Base-by-base conservation (phyloP, 805 yeast genomes). In the Tetrapisispora iriomotensis region DNA sequence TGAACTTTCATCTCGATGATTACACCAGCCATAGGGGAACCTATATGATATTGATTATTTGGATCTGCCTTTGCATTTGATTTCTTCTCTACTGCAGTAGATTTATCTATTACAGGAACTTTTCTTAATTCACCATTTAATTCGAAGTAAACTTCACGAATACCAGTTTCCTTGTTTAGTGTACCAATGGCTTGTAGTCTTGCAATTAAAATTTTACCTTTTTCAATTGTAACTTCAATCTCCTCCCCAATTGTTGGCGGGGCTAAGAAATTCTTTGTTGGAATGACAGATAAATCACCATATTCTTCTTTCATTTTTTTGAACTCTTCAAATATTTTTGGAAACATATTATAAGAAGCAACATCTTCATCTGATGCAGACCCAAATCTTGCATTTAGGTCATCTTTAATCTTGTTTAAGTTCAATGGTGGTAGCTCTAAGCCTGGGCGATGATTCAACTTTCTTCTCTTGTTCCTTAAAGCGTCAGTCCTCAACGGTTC, bases 1-100 rank as follows among this genome's bases (percentile, higher is more conserved):
- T 84, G 82, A 46, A 86, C 84, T 58, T 92, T 83, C 39, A 87
- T 81, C 66, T 90, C 97, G 48, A 88, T 83, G 44, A 88, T 85
- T 46, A 87, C 96, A 68, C 97, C 97, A 34, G 96, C 90, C 96
- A 88, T 88, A 65, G 97, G 97, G 3, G 97, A 94, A 49, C 96
- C 96, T 46, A 90, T 79, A 49, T 90, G 95, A 57, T 81, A 82
- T 40, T 92, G 85, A 62, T 83, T 82, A 59, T 74, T 77, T 14
- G 82, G 71, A 51, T 82, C 84, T 39, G 96, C 96, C 72, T 88
- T 90, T 48, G 86, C 82, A 61, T 95, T 79, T 25, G 87, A 68
- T 44, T 82, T 72, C 34, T 82, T 74, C 64, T 86, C 95, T 42
- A 87, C 77, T 36, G 88, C 79, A 39, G 87, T 83, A 32, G 75